Base-by-base conservation (phyloP, 2,329 filamentous ascomycete species). In the Cercospora sp. region DNA sequence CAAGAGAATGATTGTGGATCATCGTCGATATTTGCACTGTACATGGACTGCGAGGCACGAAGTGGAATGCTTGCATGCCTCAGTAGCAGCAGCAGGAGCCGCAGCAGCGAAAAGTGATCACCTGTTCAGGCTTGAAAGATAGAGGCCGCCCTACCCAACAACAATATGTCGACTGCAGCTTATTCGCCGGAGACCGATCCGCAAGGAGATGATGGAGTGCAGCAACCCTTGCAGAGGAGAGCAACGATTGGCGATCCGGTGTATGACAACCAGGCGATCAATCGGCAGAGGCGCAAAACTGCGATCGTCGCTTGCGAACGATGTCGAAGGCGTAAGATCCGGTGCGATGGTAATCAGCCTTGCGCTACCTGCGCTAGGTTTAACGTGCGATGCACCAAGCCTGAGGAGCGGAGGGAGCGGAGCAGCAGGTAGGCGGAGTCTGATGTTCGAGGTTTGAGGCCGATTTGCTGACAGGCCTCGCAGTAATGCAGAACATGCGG, bases 191-290 rank as follows among this genome's bases (percentile, higher is more conserved):
- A 51, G 12, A 60, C 53, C 10, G 65, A 67, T 18, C 51, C 53
- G 16, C 55, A 42, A 40, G 61, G 55, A n/a, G 60, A 60, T 33
- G 61, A 68, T 36, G 48, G 28, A 10, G 61, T 40, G 16, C 63
- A 59, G 30, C 67, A 63, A 18, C 60, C 57, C 10, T 42, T 71
- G 28, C 65, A 60, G n/a, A 66, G 69, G 40, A 60, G 69, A 65
- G 67, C 69, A 6, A 71, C 69, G 40, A 71, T 71, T 61, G 69
- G 69, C 9, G 67, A 69, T 55, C 62, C 67, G 5, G 64, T 69
- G 28, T 63, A 69, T 36, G 69, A 71, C 20, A 64, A 71, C 31
- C 65, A 65, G 40, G 67, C 60, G 10, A 45, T 69, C 42, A 60
- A 45, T 30, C 61, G 65, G 53, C 69, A 71, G 59, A 45, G 64